Base-by-base conservation (phyloP, 805 yeast species). In the Kuraishia hungarica region DNA sequence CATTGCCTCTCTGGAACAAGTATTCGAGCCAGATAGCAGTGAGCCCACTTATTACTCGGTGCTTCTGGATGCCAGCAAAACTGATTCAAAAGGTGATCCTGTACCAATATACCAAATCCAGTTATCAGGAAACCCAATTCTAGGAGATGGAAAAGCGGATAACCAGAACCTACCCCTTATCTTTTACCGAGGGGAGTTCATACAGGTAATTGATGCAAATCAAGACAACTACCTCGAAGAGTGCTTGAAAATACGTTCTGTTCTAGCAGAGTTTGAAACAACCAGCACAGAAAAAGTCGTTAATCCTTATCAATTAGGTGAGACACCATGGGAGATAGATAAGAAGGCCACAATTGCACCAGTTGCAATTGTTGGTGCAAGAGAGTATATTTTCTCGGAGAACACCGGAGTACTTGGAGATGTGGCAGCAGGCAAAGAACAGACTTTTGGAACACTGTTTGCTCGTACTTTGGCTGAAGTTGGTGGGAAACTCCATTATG, bases 401-500 rank as follows among this genome's bases (percentile, higher is more conserved):
- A 88, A 88, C 65, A 83, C 89, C 57, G 98, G 98, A 56, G 86
- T 92, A 13, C 74, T 92, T 48, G 98, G 97, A 51, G 97, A 92
- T 71, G 89, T 92, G 61, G 97, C 97, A 22, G 98, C 98, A 21
- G 97, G 97, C 8, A 92, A 92, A 69, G 98, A 92, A 67, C 97
- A 93, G 71, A 92, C 98, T 1, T 92, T 92, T 74, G 98, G 98
- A 24, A 92, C 98, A 0, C 74, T 93, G 63, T 92, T 93, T 75
- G 96, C 97, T 1, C 79, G 97, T 66, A 91, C 97, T 0, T 73
- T 92, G 61, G 94, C 97, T 0, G 93, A 89, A 64, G 89, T 93
- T 62, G 97, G 97, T 11, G 97, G 96, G 1, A 93, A 93, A 70
- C 72, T 92, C 53, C 98, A 92, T 68, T 92, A 92, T 69, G 98